Evolutionary conservation across 2,329 filamentous ascomycete species (phyloP).

Genomic region (Shiraia sp.): DNA sequence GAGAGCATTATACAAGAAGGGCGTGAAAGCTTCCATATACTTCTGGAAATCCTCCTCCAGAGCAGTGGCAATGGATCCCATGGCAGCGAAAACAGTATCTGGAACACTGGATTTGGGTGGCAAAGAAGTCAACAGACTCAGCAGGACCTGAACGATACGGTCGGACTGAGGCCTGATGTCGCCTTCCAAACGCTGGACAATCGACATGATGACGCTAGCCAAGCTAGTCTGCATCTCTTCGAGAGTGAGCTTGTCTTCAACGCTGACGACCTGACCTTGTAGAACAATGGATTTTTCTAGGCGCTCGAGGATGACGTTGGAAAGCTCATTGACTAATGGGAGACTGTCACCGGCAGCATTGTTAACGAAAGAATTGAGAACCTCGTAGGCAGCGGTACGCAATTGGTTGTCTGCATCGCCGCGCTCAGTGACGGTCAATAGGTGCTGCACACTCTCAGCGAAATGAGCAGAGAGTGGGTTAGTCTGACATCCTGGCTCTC

Average conservation of each 20-base stretch:
- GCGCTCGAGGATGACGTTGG: slow-evolving; percentile 85
- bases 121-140: slow-evolving; percentile 77
- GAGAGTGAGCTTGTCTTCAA: slow-evolving; percentile 92
- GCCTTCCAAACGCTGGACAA: slow-evolving; percentile 86
- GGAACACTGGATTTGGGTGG: slow-evolving; percentile 90
- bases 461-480: slow-evolving; percentile 93
- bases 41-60: slow-evolving; percentile 91
- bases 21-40: slow-evolving; percentile 95
- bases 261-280: slow-evolving; percentile 91
- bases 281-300: slow-evolving; percentile 87
- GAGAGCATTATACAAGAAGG: slow-evolving; percentile 91
- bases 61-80: slow-evolving; percentile 88
- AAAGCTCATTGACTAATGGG: slow-evolving; percentile 76
- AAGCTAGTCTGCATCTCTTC: slow-evolving; percentile 98
- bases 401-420: slow-evolving; percentile 83
- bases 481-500: slow-evolving; percentile 74
- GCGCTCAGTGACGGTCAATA: slow-evolving; percentile 83
- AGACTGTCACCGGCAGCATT: slow-evolving; percentile 89
- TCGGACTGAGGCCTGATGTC: slow-evolving; percentile 90
- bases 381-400: slow-evolving; percentile 94
- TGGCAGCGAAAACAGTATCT: slow-evolving; percentile 88
- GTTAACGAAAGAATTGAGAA: slow-evolving; percentile 90
- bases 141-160: slow-evolving; percentile 86
- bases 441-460: slow-evolving; percentile 83
- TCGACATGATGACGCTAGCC: slow-evolving; percentile 86